Conservation (phyloP, 176 grass and related monocot species). For the Tuctoria greenei region DNA sequence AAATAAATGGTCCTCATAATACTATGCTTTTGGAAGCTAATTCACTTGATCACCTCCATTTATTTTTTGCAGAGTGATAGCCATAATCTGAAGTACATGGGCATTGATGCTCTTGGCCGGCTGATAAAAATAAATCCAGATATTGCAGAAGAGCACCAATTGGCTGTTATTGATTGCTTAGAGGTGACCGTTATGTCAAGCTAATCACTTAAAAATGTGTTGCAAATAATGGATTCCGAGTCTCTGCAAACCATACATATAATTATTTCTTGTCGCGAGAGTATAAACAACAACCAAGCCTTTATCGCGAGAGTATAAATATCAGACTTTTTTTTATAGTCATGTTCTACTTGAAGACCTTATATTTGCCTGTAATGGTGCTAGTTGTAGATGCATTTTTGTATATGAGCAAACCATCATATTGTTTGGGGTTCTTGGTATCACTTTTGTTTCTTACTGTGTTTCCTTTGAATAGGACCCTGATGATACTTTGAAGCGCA, state of each 20-base stretch:
- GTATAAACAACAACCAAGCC: too few relatives aligned
- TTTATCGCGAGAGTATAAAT: constrained; percentile 26
- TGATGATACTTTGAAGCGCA: constrained; percentile 96
- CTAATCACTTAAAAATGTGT: not conserved
- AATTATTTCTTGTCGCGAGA: not conserved
- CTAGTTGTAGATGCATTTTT: constrained; percentile 16
- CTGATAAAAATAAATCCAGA: constrained; percentile 99
- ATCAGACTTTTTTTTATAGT: constrained; percentile 16
- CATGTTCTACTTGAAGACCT: not conserved
- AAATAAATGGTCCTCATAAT: not conserved
- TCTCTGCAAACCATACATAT: constrained; percentile 8
- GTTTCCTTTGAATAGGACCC: constrained; percentile 64
- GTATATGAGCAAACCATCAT: constrained; percentile 1
- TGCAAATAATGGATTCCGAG: not conserved
- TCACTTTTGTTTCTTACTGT: constrained; percentile 18
- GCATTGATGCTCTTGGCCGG: constrained; percentile 94
- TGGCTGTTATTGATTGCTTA: constrained; percentile 99
- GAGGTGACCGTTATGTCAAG: constrained; percentile 57
- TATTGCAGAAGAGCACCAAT: constrained; percentile 97
- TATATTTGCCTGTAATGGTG: constrained; percentile 11
- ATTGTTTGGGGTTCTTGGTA: not conserved
- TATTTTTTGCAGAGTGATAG: constrained; percentile 76
- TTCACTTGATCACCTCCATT: not conserved
- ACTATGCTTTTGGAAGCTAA: constrained; percentile 18
- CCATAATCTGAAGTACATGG: constrained; percentile 99